Evolutionary conservation across 2,329 filamentous ascomycete genomes (phyloP), one percentile per base, ranked within the genome.

Genomic region (Lasiodiplodia citricola): DNA sequence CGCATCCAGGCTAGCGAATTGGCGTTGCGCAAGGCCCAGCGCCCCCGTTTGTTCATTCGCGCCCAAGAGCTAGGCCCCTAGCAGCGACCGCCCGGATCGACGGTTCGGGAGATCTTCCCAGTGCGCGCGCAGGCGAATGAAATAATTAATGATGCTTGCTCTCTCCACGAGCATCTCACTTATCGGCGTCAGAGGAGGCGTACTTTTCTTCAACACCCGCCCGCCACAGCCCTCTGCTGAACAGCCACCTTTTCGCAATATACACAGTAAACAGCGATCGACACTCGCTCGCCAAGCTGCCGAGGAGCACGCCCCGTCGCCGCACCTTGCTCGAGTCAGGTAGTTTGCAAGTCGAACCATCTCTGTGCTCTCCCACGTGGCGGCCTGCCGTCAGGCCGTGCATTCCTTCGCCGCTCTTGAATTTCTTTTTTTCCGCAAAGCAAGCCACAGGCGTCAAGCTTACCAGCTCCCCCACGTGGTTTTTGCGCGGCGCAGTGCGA

Each of bases 21-120:
- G 44, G 38, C 60, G 38, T 10, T 25, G 41, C 58, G 41, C 57
- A 38, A 41, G 35, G 57, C 13, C 57, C 57, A 50, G 41, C 14
- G 37, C 44, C 60, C 60, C 28, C 28, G 60, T 63, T 63, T 63
- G 60, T 44, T 18, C 44, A 38, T 52, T 52, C 44, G 57, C 41
- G 54, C 54, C 31, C 54, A 35, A 14, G 7, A n/a, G 41, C 41
- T 41, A 5, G 41, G 18, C 41, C 18, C 37, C 10, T 14, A 11
- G 10, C 37, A 38, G 52, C 52, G 28, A 41, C 10, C 35, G 57
- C 57, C 57, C 57, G 31, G 60, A 63, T 63, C 60, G 60, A 63
- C 60, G 60, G 25, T 51, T 63, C 60, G 60, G 60, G 60, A 63
- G 60, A 63, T 63, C 60, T 51, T 35, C 60, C 28, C 28, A 7